Conservation (phyloP, 192 early-diverging fungal genomes). For the Gonapodya prolifera region DNA sequence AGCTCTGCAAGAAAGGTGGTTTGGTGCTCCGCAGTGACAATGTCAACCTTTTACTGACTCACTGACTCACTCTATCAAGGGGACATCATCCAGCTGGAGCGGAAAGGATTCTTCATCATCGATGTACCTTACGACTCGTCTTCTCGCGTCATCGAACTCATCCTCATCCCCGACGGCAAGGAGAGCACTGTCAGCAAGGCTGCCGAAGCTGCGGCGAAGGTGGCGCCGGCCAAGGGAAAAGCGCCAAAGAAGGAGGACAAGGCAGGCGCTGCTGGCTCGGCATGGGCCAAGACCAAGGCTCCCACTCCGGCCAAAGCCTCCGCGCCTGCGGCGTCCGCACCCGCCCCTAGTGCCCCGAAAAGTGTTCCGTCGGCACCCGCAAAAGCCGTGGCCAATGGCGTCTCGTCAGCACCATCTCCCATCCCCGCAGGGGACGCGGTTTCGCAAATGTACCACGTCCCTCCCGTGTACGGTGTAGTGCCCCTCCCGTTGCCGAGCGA, state of each 20-base stretch:
- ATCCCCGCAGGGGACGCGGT: not conserved
- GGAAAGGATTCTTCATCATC: constrained; percentile 88
- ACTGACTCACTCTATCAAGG: no score
- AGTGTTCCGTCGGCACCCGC: not conserved
- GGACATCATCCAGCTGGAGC: constrained; percentile 93
- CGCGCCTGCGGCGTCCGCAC: not conserved
- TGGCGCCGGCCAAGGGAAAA: constrained; percentile 12
- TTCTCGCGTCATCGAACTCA: constrained; percentile 48
- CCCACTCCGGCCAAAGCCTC: constrained; percentile 7
- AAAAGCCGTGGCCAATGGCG: no score
- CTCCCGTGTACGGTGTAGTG: not conserved
- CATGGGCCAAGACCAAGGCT: constrained; percentile 22
- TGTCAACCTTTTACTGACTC: not conserved
- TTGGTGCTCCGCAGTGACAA: not conserved
- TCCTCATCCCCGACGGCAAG: constrained; percentile 79
- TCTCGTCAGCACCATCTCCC: not conserved
- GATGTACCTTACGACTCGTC: constrained; percentile 43
- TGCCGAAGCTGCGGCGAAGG: constrained; percentile 52
- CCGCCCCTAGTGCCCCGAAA: not conserved
- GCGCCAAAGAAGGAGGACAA: not conserved
- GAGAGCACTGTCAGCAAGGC: constrained; percentile 31
- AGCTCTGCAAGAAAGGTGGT: not conserved
- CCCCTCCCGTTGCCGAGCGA: not conserved
- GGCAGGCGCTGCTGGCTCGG: not conserved
- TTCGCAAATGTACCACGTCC: not conserved